phyloP scores from a whole-genome alignment of 2,329 filamentous ascomycete species.

The Ophiocordyceps sinensis region DNA sequence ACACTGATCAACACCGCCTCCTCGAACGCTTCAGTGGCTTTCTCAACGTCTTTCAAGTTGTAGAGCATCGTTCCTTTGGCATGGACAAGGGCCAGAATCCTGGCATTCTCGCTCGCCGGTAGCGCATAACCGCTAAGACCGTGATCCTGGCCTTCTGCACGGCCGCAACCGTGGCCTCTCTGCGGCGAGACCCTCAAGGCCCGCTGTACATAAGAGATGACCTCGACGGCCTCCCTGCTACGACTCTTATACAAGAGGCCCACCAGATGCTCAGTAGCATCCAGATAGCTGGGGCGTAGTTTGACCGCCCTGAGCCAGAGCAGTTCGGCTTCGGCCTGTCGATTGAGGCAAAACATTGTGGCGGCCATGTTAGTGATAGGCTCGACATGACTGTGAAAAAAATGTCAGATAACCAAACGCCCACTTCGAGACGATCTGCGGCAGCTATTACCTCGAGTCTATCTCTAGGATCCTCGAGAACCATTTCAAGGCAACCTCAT shows the following conservation, averaged over 20 bases:
- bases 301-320: constrained; percentile 79
- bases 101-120: constrained; percentile 74
- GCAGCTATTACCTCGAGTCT: constrained; percentile 35
- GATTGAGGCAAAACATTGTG: constrained; percentile 69
- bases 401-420: constrained; percentile 13
- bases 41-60: constrained; percentile 64
- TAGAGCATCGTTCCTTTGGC: constrained; percentile 99
- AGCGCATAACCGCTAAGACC: constrained; percentile 57
- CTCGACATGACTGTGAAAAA: constrained; percentile 59
- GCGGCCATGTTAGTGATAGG: constrained; percentile 88
- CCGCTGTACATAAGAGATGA: constrained; percentile 75
- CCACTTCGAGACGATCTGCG: constrained; percentile 2
- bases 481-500: constrained; percentile 62
- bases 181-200: constrained; percentile 29
- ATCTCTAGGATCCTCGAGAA: constrained; percentile 49
- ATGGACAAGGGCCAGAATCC: constrained; percentile 85
- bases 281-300: constrained; percentile 74
- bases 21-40: constrained; percentile 80
- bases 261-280: constrained; percentile 89
- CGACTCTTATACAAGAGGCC: constrained; percentile 75
- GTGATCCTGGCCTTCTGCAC: constrained; percentile 12
- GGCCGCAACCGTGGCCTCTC: constrained; percentile 4
- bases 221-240: constrained; percentile 68
- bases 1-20: constrained; percentile 84
- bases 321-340: constrained; percentile 68